Evolutionary conservation across 2,329 filamentous ascomycete genomes (phyloP), one percentile per base, ranked within the genome.

Genomic region (Cladosporium sp.): DNA sequence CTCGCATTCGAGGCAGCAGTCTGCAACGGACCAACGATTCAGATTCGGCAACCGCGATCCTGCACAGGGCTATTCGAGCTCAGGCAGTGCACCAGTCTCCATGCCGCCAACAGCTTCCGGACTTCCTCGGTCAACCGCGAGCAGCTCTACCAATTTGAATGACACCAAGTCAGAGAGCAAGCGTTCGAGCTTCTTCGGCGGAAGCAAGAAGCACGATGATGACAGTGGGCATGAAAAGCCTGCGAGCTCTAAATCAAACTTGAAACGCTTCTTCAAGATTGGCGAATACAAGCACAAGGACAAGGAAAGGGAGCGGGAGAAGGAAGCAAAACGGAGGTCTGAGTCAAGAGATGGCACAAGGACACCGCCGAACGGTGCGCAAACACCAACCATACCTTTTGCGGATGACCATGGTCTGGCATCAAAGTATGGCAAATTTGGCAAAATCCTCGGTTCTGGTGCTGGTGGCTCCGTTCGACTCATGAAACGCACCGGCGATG

Each of bases 251-350:
- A 97, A 97, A 87, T 85, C 88, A 3, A 92, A 97, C 62, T 71
- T 99, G 54, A 96, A 96, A 72, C 82, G 93, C n/a, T 99, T 99
- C 68, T 95, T 99, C 76, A 93, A 85, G 69, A 84, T 89, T 54
- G 82, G 85, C 47, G 80, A 82, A 2, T 79, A 84, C 58, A 72
- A 64, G 52, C 72, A 80, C 58, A 89, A 89, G 64, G 70, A 78
- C 54, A 84, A 85, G 61, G 74, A 78, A 22, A 65, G 69, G 12
- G 78, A 84, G 37, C 32, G 20, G 37, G 43, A 51, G 49, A 51
- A 51, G 43, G 49, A 44, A 37, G 32, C 41, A 13, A 68, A 64
- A 36, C 37, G 52, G 22, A 61, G 58, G 27, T 50, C 50, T 4
- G 51, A 49, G 27, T 61, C 58, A 5, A 57, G 53, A 51, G 57